Evolutionary conservation across 2,329 filamentous ascomycete genomes (phyloP), one percentile per base, ranked within the genome.

Genomic region (Cladosporium colombiae): DNA sequence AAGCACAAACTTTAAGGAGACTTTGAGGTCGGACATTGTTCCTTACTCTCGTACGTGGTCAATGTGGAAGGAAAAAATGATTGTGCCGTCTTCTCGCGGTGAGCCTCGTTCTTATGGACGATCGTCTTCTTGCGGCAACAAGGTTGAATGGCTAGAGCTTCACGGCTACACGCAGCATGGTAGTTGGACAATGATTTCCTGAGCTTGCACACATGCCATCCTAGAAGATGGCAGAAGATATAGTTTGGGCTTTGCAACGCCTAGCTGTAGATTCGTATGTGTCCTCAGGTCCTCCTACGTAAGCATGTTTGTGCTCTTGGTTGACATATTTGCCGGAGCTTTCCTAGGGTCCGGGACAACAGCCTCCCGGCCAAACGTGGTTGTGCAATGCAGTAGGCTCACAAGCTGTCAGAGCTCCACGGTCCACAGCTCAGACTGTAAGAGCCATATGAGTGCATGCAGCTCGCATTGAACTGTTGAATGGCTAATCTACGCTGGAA

Each of bases 111-210:
- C 11, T 37, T 16, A 40, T 21, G 31, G 31, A 40, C 25, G 49
- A 53, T 6, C 49, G 16, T 21, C 53, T 25, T 31, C 29, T 63
- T 35, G 27, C 29, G 31, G 49, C 29, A 23, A 23, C 44, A 5
- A 16, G 33, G 33, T 13, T 37, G 13, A 5, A 21, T 49, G 65
- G 59, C 37, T 52, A 50, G 18, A 63, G 59, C 59, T 66, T 55
- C 65, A 66, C 65, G 52, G n/a, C 10, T 62, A 33, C 65, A 49
- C 52, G 65, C 65, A 66, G 65, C 65, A 37, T 37, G 13, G 11
- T 5, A 37, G 33, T 37, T 14, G 4, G 33, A 13, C 33, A 13
- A 37, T 37, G 11, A 37, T 37, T 1, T 37, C 33, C 13, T 16
- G 33, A 16, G 33, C 33, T 37, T 14, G 27, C 13, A 37, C 33